Conservation (phyloP, 495 filamentous ascomycete species). For the Xylaria sp. region DNA sequence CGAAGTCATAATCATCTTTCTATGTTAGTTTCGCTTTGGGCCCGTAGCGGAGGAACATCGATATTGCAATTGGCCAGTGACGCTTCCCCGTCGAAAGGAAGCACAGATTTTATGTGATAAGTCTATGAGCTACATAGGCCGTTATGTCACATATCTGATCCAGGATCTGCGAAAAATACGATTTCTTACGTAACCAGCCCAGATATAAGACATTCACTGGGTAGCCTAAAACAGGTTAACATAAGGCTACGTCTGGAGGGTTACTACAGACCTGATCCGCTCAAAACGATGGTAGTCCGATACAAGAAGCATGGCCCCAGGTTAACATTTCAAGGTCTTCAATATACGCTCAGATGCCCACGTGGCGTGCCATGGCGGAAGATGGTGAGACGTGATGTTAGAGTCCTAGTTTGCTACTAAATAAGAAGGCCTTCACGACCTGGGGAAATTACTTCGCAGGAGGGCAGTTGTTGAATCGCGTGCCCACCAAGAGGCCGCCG, state of each 20-base stretch:
- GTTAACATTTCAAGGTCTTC: neutral
- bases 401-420: no score
- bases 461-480: no score
- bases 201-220: neutral
- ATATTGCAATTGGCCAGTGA: neutral
- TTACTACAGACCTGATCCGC: neutral
- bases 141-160: neutral
- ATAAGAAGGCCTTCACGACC: no score
- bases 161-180: neutral
- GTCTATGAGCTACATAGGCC: no score
- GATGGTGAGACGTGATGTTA: neutral
- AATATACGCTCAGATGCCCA: neutral
- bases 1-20: neutral
- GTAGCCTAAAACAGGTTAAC: neutral
- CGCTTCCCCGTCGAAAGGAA: neutral
- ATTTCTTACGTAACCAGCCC: neutral
- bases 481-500: neutral
- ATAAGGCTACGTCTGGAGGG: neutral
- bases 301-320: neutral
- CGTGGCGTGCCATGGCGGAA: neutral
- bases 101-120: neutral
- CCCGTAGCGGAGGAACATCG: neutral
- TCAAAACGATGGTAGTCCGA: neutral
- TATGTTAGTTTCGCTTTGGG: neutral
- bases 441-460: no score